Conservation (phyloP, 805 yeast species). For the Candida manassasensis region DNA sequence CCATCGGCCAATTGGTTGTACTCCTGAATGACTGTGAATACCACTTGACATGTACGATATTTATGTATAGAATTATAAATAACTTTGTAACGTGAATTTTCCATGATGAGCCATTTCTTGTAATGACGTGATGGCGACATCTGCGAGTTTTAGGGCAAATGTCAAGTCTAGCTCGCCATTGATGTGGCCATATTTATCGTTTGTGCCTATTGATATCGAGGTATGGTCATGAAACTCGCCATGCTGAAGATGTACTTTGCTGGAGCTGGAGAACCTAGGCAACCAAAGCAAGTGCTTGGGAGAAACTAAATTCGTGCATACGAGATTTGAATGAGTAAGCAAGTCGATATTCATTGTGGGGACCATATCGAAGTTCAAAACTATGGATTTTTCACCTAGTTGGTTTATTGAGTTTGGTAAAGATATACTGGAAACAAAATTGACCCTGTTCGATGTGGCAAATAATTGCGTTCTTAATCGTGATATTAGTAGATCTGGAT, state of each 20-base stretch:
- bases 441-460: slow-evolving; percentile 3
- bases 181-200: background rate
- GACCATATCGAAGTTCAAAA: background rate
- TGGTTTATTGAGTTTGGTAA: background rate
- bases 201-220: background rate
- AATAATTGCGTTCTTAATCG: slow-evolving; percentile 7
- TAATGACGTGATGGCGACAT: slow-evolving; percentile 6
- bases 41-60: background rate
- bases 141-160: slow-evolving; percentile 12
- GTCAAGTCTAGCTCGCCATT: slow-evolving; percentile 12
- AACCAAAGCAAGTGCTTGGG: slow-evolving; percentile 7
- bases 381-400: background rate
- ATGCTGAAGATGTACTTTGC: background rate
- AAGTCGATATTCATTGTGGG: background rate
- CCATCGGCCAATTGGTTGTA: too few relatives aligned
- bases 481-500: slow-evolving; percentile 11
- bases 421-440: slow-evolving; percentile 2
- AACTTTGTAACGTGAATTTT: background rate
- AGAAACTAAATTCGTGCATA: slow-evolving; percentile 4
- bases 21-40: too few relatives aligned
- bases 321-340: background rate
- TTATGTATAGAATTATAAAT: too few relatives aligned
- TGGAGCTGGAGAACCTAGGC: slow-evolving; percentile 5
- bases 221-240: background rate
- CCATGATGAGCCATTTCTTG: slow-evolving; percentile 3